Base-by-base conservation (phyloP, 2,329 filamentous ascomycete species). In the Trematosphaeria pertusa region DNA sequence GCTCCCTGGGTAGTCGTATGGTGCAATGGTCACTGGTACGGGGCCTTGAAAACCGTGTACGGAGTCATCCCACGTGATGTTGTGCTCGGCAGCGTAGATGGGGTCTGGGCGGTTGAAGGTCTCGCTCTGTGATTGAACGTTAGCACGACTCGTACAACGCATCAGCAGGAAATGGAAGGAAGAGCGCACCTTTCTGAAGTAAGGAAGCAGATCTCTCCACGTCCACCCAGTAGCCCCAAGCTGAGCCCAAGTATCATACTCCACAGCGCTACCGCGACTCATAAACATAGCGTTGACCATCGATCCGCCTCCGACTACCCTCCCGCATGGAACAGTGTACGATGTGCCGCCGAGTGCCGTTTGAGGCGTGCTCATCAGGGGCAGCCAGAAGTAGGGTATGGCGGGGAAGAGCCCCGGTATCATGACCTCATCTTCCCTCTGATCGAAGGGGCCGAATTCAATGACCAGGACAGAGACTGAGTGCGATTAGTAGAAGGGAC, bases 191-290 rank as follows among this genome's bases (percentile, higher is more conserved):
- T 61, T 70, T 50, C 58, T 59, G 51, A 74, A 73, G 49, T 71
- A 73, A 3, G 67, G 69, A 20, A 72, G 42, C 26, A 79, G 46
- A 12, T 71, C 68, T 35, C 79, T 67, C 79, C 79, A 86, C 1
- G 74, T 72, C 83, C 83, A 86, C 1, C 81, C 82, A 1, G 61
- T 46, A 50, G 84, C 85, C 1, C 83, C 82, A 12, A 86, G 64
- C 19, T 72, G 64, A 30, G 75, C 77, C 82, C 83, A 86, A 2
- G 74, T 74, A 63, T 85, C 77, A 33, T 71, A 72, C 21, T 68
- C 61, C 28, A 30, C 48, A n/a, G 56, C 54, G 35, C 50, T 56
- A 11, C 50, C 61, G n/a, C 69, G 54, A 39, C 65, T 61, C 40
- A 69, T 67, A 35, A 64, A 61, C 63, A 72, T 67, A 4, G 63